A percentile compares a stretch with the other conserved stretches of the same genome.
Evolutionary conservation across 305 asterid species (phyloP).

Genomic region (Rubia balearica): DNA sequence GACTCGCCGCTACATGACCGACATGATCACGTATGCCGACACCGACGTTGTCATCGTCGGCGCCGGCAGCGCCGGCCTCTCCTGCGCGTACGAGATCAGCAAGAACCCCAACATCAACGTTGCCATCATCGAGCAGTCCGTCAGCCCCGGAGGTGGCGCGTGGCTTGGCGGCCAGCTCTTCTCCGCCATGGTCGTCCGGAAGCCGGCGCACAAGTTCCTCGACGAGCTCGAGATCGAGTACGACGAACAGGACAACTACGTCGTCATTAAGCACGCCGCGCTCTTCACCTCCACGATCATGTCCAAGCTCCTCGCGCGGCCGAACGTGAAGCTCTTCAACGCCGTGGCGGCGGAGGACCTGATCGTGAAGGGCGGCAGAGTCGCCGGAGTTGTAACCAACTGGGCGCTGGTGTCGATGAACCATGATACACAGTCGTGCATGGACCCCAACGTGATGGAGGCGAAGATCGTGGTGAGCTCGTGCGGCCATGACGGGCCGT

Average conservation of each 20-base stretch:
- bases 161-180: constrained; percentile 98
- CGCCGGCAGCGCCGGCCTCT: constrained; percentile 91
- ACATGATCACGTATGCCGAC: constrained; percentile 88
- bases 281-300: constrained; percentile 92
- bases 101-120: constrained; percentile 55
- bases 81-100: constrained; percentile 87
- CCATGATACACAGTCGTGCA: constrained; percentile 96
- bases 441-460: constrained; percentile 99
- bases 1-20: constrained; percentile 87
- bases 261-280: constrained; percentile 94
- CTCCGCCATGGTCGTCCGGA: constrained; percentile 93
- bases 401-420: constrained; percentile 98
- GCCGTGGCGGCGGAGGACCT: constrained; percentile 96
- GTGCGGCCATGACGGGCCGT: constrained; percentile 96
- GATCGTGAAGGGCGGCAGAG: constrained; percentile 74
- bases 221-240: constrained; percentile 75
- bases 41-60: constrained; percentile 83
- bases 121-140: constrained; percentile 90
- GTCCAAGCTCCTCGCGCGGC: constrained; percentile 87
- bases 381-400: constrained; percentile 89
- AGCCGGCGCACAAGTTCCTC: constrained; percentile 82
- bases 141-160: constrained; percentile 97
- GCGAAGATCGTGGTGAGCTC: constrained; percentile 89
- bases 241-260: constrained; percentile 86
- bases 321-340: constrained; percentile 90